Conservation (phyloP, 257 asterid genomes). For the Striga asiatica region DNA sequence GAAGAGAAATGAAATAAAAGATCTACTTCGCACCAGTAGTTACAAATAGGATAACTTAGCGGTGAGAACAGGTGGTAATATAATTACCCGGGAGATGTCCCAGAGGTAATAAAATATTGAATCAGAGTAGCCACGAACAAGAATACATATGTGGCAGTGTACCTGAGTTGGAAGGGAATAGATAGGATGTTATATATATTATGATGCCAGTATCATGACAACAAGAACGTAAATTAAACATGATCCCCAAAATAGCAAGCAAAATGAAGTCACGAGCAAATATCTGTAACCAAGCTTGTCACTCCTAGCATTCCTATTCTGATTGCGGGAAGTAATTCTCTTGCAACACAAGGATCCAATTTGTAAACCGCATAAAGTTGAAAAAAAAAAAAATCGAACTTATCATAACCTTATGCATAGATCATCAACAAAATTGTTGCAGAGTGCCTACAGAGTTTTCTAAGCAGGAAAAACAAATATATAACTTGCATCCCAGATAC, state of each 20-base stretch:
- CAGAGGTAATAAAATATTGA: constrained; percentile 78
- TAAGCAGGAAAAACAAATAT: background rate
- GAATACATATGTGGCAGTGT: constrained; percentile 39
- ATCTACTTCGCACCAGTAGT: constrained; percentile 5
- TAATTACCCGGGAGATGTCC: constrained; percentile 86
- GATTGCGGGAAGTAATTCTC: background rate
- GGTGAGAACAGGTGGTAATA: constrained; percentile 16
- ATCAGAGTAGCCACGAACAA: constrained; percentile 62
- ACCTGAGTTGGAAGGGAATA: constrained; percentile 41
- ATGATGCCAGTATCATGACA: too few relatives aligned
- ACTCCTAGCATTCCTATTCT: constrained; percentile 6
- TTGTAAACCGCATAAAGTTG: background rate
- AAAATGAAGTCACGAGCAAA: constrained; percentile 6
- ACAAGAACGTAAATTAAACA: background rate
- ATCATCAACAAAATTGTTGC: background rate
- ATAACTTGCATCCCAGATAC: background rate
- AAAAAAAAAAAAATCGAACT: background rate
- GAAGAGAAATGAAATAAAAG: constrained; percentile 4
- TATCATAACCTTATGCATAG: background rate
- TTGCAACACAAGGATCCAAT: constrained; percentile 8
- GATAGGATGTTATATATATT: constrained; percentile 5
- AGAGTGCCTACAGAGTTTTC: background rate
- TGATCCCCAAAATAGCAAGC: background rate
- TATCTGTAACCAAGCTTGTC: background rate
- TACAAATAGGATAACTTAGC: background rate